These are phyloP conservation scores for Exophiala sideris DNA, from an alignment of 2,329 filamentous ascomycete genomes.

Conservation along the genomic window DNA sequence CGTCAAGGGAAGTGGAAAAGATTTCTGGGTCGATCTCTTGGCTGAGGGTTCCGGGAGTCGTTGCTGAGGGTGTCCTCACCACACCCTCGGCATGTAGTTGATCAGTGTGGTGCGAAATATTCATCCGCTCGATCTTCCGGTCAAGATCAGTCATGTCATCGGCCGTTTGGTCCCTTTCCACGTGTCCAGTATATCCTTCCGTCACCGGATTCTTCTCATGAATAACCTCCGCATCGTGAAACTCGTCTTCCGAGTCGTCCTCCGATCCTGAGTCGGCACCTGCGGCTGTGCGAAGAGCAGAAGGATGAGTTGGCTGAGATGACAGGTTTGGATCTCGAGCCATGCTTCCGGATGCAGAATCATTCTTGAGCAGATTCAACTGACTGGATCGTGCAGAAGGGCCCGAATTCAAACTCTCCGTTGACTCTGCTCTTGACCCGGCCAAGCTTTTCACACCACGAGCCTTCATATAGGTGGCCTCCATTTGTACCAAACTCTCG, in stretches of 20 bases:
- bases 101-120: slow-evolving; percentile 14
- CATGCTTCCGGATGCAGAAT: slow-evolving; percentile 32
- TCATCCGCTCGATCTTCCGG: slow-evolving; percentile 22
- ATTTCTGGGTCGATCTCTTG: slow-evolving; percentile 59
- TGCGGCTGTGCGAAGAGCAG: slow-evolving; percentile 20
- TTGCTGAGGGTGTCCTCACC: slow-evolving; percentile 12
- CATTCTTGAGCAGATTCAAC: slow-evolving; percentile 1
- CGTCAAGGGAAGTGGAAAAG: slow-evolving; percentile 72
- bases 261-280: slow-evolving; percentile 1
- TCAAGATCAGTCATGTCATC: slow-evolving; percentile 22
- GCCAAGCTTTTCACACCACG: slow-evolving; percentile 13
- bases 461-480: slow-evolving; percentile 56
- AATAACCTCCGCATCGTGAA: slow-evolving; percentile 56
- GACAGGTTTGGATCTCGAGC: slow-evolving; percentile 21
- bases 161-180: slow-evolving; percentile 35
- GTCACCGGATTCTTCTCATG: slow-evolving; percentile 46
- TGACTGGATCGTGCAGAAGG: slow-evolving; percentile 10
- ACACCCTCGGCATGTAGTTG: slow-evolving; percentile 14
- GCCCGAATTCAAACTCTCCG: slow-evolving; percentile 20
- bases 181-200: slow-evolving; percentile 46
- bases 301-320: slow-evolving; percentile 18
- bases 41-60: slow-evolving; percentile 34
- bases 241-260: slow-evolving; percentile 47
- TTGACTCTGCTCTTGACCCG: slow-evolving; percentile 20
- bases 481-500: slow-evolving; percentile 72